phyloP scores from a whole-genome alignment of 129 eudicot genomes.

The Arctium lappa region DNA sequence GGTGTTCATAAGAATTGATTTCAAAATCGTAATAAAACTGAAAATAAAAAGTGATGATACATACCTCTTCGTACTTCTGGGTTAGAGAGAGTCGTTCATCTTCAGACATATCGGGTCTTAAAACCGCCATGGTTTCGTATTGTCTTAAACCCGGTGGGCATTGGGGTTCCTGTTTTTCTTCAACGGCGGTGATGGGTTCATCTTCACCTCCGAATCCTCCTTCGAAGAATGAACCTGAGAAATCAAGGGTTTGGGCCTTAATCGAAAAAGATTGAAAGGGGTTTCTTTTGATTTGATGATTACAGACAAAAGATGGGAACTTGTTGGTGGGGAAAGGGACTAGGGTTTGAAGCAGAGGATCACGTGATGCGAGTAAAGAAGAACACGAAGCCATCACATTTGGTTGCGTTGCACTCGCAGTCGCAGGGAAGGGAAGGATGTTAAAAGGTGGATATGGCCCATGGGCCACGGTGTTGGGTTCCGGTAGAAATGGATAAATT shows the following conservation, averaged over 20 bases:
- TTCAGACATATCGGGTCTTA: conserved; percentile 89
- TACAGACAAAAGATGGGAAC: too few relatives aligned
- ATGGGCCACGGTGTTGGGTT: too few relatives aligned
- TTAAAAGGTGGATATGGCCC: too few relatives aligned
- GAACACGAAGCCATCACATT: conserved; percentile 18
- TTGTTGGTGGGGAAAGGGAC: conserved; percentile 23
- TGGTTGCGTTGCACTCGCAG: background rate
- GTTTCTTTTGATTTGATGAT: conserved; percentile 1
- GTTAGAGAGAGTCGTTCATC: conserved; percentile 79
- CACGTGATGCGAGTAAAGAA: conserved; percentile 18
- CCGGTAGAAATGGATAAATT: too few relatives aligned
- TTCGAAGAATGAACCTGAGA: conserved; percentile 74
- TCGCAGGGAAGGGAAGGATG: too few relatives aligned
- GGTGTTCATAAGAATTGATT: too few relatives aligned
- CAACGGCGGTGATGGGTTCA: conserved; percentile 50
- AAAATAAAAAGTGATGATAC: conserved; percentile 22
- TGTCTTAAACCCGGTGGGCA: conserved; percentile 89
- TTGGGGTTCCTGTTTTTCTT: conserved; percentile 72
- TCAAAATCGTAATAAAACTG: background rate
- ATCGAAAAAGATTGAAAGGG: conserved; percentile 19
- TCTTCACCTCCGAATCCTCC: conserved; percentile 69
- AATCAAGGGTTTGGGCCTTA: conserved; percentile 64
- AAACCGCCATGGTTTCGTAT: conserved; percentile 84
- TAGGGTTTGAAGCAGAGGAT: conserved; percentile 23
- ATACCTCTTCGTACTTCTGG: conserved; percentile 93